These are phyloP conservation scores for Waitea zeae DNA, from an alignment of 1,284 basidiomycete species.

Conservation along the genomic window DNA sequence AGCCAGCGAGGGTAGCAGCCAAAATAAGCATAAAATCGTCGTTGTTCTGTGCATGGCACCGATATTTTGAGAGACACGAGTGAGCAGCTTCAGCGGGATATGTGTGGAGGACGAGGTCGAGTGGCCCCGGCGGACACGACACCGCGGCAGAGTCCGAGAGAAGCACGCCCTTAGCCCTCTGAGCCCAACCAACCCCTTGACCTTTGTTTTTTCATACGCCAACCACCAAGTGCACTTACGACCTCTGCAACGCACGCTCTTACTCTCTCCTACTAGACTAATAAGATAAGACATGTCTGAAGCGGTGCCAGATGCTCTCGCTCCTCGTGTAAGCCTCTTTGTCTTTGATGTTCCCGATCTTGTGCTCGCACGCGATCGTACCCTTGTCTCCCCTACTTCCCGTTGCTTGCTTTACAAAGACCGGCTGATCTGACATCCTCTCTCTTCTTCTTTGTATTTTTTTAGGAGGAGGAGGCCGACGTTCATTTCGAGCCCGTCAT, in stretches of 20 bases:
- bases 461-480: slow-evolving; percentile 73
- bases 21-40: slow-evolving; percentile 13
- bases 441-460: slow-evolving; percentile 4
- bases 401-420: no score
- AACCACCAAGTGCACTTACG: slow-evolving; percentile 4
- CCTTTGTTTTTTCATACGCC: slow-evolving; percentile 13
- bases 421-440: slow-evolving; percentile 7
- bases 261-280: no score
- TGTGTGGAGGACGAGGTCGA: no score
- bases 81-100: no score
- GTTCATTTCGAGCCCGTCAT: slow-evolving; percentile 94
- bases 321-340: slow-evolving; percentile 39
- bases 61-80: no score
- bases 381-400: slow-evolving; percentile 6
- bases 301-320: slow-evolving; percentile 36
- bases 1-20: slow-evolving; percentile 25
- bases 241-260: no score
- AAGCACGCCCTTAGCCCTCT: no score
- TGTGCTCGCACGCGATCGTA: slow-evolving; percentile 5
- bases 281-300: slow-evolving; percentile 34
- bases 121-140: no score
- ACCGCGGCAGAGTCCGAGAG: no score
- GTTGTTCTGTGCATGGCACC: neutral
- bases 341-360: slow-evolving; percentile 1
- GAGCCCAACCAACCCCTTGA: slow-evolving; percentile 10